Evolutionary conservation across 2,329 filamentous ascomycete genomes (phyloP).

Genomic region (Aspergillus thermomutatus): DNA sequence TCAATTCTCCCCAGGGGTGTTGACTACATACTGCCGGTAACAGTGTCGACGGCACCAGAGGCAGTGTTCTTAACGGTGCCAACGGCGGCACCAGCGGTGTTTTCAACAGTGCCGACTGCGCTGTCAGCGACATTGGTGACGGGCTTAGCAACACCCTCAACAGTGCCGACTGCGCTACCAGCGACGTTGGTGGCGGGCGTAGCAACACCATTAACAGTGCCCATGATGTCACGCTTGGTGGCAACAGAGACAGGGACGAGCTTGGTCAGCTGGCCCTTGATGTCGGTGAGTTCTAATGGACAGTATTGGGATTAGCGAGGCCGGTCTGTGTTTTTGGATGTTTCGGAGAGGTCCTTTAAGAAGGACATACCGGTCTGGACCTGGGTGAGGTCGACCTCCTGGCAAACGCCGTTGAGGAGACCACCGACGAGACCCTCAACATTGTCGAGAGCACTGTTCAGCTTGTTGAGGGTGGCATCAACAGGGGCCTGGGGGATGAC

Average conservation of each 20-base stretch:
- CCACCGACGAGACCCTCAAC: slow-evolving; percentile 14
- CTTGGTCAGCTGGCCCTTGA: slow-evolving; percentile 14
- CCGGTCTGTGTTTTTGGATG: neutral
- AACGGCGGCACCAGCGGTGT: slow-evolving; percentile 1
- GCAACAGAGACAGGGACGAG: neutral
- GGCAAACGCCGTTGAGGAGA: slow-evolving; percentile 6
- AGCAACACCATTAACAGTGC: neutral
- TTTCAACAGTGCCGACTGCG: neutral
- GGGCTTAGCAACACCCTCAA: neutral
- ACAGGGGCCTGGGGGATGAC: slow-evolving; percentile 21
- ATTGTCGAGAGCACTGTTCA: slow-evolving; percentile 13
- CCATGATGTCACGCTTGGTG: slow-evolving; percentile 9
- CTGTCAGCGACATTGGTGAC: slow-evolving; percentile 3
- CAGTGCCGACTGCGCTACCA: neutral
- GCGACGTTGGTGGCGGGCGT: slow-evolving; percentile 1
- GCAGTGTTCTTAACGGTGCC: neutral
- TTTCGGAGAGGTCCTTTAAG: neutral
- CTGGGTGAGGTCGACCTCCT: slow-evolving; percentile 4
- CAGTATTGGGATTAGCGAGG: neutral
- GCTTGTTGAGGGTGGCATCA: slow-evolving; percentile 7
- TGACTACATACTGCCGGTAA: slow-evolving; percentile 17
- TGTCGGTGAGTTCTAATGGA: slow-evolving; percentile 7
- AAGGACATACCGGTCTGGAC: slow-evolving; percentile 8
- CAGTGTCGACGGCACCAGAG: slow-evolving; percentile 5
- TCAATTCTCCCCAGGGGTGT: neutral